Evolutionary conservation across 2,329 filamentous ascomycete genomes (phyloP), one percentile per base, ranked within the genome.

Genomic region (Fusarium protoensiforme): DNA sequence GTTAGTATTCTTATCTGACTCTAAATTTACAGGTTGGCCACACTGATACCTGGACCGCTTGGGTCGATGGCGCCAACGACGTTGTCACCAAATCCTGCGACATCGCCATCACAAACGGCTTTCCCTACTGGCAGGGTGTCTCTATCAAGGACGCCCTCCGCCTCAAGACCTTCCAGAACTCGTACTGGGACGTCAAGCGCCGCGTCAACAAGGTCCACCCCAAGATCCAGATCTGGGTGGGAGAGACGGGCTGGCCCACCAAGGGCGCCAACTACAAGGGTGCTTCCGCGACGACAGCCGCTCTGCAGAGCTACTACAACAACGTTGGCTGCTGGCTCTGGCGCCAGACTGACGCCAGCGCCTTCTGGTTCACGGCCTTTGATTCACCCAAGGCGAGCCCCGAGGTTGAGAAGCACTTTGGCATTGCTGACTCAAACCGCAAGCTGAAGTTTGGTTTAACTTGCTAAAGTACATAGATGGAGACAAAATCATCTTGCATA

Each of bases 361-460:
- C 59, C 22, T 77, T 77, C 61, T 77, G 75, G 75, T 77, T 77
- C 64, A 77, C 75, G 22, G 75, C 75, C 13, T 77, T 77, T 9
- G 75, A 77, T 5, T 18, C 72, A 2, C 75, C 75, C 1, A 14
- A 39, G 0, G 53, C 69, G 13, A 75, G 20, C 18, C 71, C 75
- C 1, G 71, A 77, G 68, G 75, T 75, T 29, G 75, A 77, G 75
- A 75, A 74, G 56, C 67, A 77, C 48, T 77, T 77, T 4, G 75
- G 75, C 27, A n/a, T 77, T 29, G 75, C 75, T 5, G 70, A 75
- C 59, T 31, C 59, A 14, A 68, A 68, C 16, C 75, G 75, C 73
- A 77, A 77, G 68, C 48, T 77, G 57, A 77, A 77, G 68, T 77
- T 77, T 31, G 18, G 39, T 2, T 69, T 77, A 11, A 63, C 75